Base-by-base conservation (phyloP, 495 filamentous ascomycete genomes). In the Hyphodiscus hymeniophilus region DNA sequence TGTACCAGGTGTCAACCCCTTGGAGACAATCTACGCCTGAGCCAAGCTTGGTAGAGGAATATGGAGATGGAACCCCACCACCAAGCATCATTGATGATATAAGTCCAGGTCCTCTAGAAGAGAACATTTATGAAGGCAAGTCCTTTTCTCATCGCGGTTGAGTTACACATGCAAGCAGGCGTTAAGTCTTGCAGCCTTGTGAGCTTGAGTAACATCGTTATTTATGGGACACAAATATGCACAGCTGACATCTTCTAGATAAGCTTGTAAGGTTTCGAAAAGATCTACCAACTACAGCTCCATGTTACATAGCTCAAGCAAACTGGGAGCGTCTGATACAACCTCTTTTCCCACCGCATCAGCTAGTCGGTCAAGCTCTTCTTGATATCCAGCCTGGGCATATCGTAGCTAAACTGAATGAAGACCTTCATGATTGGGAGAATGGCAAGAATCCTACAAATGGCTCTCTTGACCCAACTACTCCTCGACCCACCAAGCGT, bases 341-440 rank as follows among this genome's bases (percentile, higher is more conserved):
- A 2, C 56, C 55, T n/a, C 36, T 58, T 0, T 59, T 61, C 21
- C 17, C 12, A 3, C 1, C 31, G 3, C 21, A 51, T 3, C 16
- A 61, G 5, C 30, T 61, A 22, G 54, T 65, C 20, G 22, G 51
- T 12, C 60, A 63, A 43, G 22, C 31, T n/a, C 51, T 65, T 12
- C 51, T 63, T n/a, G 12, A 47, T 6, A 22, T 65, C 5, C 33
- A 18, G 11, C 45, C 55, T 6, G 42, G 30, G 7, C 43, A 35
- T 3, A 36, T 66, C 38, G 43, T 62, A 22, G 22, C 51, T 1
- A 60, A 62, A n/a, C 71, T 74, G 38, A 85, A 85, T 41, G 60
- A 61, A 17, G 63, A 65, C 12, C 68, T 86, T 3, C 60, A 52
- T 7, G 36, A 49, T 6, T 49, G 49, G 40, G 56, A 59, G 20